Evolutionary conservation across 768 basidiomycete species (phyloP).

Genomic region (Collybiopsis luxurians): DNA sequence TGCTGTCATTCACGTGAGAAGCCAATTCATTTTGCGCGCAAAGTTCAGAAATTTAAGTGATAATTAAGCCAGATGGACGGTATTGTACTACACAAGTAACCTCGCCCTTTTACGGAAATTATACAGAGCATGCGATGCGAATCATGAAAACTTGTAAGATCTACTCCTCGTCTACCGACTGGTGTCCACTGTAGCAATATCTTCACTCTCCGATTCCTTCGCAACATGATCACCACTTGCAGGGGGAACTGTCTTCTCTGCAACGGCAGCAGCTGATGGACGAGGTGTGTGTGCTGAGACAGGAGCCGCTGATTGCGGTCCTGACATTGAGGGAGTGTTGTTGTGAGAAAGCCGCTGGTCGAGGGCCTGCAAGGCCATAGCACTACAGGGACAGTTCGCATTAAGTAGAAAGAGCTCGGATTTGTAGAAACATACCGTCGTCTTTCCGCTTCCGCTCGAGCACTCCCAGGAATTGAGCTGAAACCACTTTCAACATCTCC

Average conservation of each 20-base stretch:
- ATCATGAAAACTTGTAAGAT: neutral
- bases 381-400: slow-evolving; percentile 45
- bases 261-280: slow-evolving; percentile 25
- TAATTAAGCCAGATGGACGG: neutral
- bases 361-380: slow-evolving; percentile 93
- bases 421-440: slow-evolving; percentile 59
- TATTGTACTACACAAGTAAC: neutral
- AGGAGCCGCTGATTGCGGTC: slow-evolving; percentile 22
- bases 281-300: slow-evolving; percentile 27
- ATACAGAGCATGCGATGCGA: slow-evolving; percentile 6
- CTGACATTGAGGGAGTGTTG: slow-evolving; percentile 37
- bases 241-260: slow-evolving; percentile 29
- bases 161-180: neutral
- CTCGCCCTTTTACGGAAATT: slow-evolving; percentile 3
- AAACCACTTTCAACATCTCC: slow-evolving; percentile 78
- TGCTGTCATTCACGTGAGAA: neutral
- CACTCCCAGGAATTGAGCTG: slow-evolving; percentile 76
- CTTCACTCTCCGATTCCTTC: slow-evolving; percentile 33
- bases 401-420: slow-evolving; percentile 3
- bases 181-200: slow-evolving; percentile 25
- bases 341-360: slow-evolving; percentile 86
- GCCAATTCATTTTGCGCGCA: neutral
- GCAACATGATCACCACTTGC: slow-evolving; percentile 23
- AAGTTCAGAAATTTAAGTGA: neutral
- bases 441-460: slow-evolving; percentile 94